Evolutionary conservation across 345 rosid genomes (phyloP), one percentile per base, ranked within the genome.

Genomic region (Salix suchowensis): DNA sequence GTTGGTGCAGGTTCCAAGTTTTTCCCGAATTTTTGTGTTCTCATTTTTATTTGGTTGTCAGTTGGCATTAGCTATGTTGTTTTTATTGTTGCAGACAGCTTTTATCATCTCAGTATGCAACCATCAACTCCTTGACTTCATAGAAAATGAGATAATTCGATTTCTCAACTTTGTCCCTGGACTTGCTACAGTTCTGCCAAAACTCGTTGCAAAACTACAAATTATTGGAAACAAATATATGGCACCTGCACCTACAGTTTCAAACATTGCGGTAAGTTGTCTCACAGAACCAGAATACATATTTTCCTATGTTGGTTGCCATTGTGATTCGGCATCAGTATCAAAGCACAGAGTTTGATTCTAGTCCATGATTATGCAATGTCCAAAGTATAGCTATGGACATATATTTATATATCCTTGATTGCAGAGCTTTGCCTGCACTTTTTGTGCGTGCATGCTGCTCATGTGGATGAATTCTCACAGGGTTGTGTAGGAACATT

Each of bases 21-120:
- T 19, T 52, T 7, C n/a, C 9, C 0, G 21, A 19, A 1, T 6
- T 18, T 18, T 50, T 19, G 21, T 1, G 58, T 7, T 52, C 8
- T 19, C 21, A 52, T 19, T 52, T 19, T 28, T 19, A 19, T 19
- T 40, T 52, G 23, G n/a, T 52, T 7, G 7, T 19, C 8, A 21
- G n/a, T 19, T 52, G 23, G 19, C 46, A 19, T 2, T 52, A 2
- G 4, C 19, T 19, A 19, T 52, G 23, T 52, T 52, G 58, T 39
- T 16, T 52, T 36, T 52, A 15, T 16, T 68, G 30, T 79, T 87
- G 89, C 89, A 96, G 99, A 93, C 97, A 0, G 87, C 89, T 69
- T 96, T 96, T 81, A 92, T 96, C 76, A 93, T 96, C 81, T 91
- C 87, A 21, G 94, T 96, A 19, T 96, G 98, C 80, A 92, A 96